Conservation (phyloP, 345 rosid species). For the Linum usitatissimum region DNA sequence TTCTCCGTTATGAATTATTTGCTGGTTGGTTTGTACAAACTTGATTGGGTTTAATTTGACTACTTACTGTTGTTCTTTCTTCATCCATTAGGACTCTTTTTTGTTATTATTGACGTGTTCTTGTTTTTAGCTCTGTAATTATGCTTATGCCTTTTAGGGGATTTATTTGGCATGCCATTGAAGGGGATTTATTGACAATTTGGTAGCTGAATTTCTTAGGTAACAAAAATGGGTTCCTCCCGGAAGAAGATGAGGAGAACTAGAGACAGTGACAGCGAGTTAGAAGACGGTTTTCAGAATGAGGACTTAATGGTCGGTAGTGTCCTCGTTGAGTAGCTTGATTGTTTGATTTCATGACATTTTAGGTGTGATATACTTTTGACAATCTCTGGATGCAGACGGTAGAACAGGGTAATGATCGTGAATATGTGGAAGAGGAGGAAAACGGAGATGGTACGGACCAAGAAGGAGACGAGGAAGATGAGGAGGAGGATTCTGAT, state of each 20-base stretch:
- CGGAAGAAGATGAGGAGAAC: neutral
- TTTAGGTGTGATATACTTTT: neutral
- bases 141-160: no score
- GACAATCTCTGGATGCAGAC: neutral
- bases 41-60: no score
- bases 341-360: no score
- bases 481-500: neutral
- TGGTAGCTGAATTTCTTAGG: neutral
- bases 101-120: no score
- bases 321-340: neutral
- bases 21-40: no score
- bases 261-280: neutral
- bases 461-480: constrained; percentile 12
- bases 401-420: neutral
- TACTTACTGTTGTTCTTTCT: no score
- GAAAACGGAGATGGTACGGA: neutral
- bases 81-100: no score
- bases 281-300: neutral
- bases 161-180: no score
- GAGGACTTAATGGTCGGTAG: neutral
- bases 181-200: neutral
- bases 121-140: no score
- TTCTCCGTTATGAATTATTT: no score
- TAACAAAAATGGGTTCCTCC: neutral
- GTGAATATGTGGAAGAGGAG: neutral